Conservation (phyloP, 257 asterid species). For the Solanum lignicaule region DNA sequence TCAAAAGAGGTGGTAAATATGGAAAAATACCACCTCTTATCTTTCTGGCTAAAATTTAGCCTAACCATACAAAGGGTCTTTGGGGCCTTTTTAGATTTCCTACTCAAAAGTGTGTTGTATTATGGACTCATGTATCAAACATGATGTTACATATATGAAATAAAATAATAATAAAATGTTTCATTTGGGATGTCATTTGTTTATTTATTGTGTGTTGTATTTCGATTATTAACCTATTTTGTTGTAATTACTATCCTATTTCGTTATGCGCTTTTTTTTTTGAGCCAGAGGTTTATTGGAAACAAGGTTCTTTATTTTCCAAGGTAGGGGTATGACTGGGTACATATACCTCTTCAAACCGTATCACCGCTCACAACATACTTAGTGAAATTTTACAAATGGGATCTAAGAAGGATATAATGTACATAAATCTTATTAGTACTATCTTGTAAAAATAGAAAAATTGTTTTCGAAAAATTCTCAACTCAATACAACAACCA, state of each 20-base stretch:
- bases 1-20: neutral
- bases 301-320: too few species aligned
- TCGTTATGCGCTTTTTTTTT: too few species aligned
- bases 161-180: neutral
- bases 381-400: too few species aligned
- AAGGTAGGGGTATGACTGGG: too few species aligned
- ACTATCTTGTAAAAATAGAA: too few species aligned
- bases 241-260: neutral
- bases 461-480: accelerated
- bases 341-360: neutral
- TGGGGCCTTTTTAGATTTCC: conserved; percentile 56
- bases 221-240: neutral
- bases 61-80: conserved; percentile 58
- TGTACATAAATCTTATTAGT: too few species aligned
- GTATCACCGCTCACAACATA: too few species aligned
- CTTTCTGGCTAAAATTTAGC: conserved; percentile 43
- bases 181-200: neutral
- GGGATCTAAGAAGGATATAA: too few species aligned
- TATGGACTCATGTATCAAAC: conserved; percentile 24
- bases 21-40: conserved; percentile 9
- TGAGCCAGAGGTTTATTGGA: too few species aligned
- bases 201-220: neutral
- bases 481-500: too few species aligned
- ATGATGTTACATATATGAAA: neutral
- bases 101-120: conserved; percentile 32